A percentile compares a stretch with the other conserved stretches of the same genome.
Conservation (phyloP, 1,284 basidiomycete species). For the Erythrobasidium hasegawianum region DNA sequence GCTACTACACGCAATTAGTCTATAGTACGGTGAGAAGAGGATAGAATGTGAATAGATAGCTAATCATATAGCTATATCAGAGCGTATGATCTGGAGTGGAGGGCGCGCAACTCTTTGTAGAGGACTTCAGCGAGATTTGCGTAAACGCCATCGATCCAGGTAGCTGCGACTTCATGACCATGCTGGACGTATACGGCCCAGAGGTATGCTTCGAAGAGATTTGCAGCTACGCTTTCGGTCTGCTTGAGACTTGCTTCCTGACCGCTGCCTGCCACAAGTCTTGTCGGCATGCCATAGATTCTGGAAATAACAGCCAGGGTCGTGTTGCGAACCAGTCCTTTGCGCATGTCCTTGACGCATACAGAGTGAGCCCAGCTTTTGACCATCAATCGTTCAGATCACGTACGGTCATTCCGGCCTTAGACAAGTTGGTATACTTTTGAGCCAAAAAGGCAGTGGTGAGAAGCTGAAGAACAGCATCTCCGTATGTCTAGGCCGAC, state of each 20-base stretch:
- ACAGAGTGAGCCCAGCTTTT: background rate
- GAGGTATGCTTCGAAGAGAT: slow-evolving; percentile 17
- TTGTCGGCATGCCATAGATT: slow-evolving; percentile 5
- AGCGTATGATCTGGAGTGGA: no score
- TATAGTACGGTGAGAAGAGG: no score
- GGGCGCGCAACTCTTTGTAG: no score
- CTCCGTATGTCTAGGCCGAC: slow-evolving; percentile 7
- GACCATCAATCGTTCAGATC: background rate
- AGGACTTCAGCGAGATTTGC: no score
- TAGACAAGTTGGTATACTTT: slow-evolving; percentile 9
- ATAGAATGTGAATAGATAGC: no score
- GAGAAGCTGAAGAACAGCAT: slow-evolving; percentile 6
- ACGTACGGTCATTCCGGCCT: slow-evolving; percentile 16
- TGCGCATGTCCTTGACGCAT: slow-evolving; percentile 13
- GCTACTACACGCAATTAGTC: no score
- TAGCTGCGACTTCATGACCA: background rate
- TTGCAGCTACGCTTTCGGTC: slow-evolving; percentile 3
- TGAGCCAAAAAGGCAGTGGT: background rate
- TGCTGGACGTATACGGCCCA: slow-evolving; percentile 16
- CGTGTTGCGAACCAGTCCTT: slow-evolving; percentile 11
- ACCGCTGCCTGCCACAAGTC: background rate
- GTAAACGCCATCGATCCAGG: no score
- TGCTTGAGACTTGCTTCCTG: background rate
- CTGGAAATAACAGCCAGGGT: slow-evolving; percentile 10
- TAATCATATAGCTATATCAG: no score